Evolutionary conservation across 2,329 filamentous ascomycete species (phyloP).

Genomic region (Claviceps sp.): DNA sequence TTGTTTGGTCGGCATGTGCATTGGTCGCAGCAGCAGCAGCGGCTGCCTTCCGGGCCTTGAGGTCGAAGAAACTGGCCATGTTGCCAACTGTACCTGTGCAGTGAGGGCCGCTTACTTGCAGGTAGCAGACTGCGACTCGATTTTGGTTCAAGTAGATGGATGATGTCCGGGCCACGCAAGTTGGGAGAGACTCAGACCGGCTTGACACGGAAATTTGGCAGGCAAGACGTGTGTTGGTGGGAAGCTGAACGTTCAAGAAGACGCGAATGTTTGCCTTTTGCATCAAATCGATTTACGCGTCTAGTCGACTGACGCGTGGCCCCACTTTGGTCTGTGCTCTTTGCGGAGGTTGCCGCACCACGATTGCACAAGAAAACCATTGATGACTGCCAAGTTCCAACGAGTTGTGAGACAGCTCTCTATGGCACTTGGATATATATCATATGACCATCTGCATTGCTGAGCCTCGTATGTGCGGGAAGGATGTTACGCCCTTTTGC

Average conservation of each 20-base stretch:
- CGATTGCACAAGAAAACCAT: no score
- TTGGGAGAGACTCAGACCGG: neutral
- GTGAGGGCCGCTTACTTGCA: neutral
- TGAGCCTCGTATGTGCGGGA: no score
- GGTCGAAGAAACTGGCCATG: slow-evolving; percentile 91
- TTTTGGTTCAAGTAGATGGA: neutral
- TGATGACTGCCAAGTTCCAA: neutral
- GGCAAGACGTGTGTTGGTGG: no score
- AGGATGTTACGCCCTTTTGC: no score
- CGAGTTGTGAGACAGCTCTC: neutral
- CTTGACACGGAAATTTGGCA: no score
- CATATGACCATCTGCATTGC: no score
- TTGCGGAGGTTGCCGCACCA: no score
- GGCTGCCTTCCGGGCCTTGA: slow-evolving; percentile 78
- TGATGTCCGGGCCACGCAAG: neutral
- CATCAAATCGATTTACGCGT: neutral
- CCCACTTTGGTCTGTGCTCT: neutral
- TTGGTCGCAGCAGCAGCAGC: slow-evolving; percentile 57
- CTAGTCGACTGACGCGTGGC: neutral
- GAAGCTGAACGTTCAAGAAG: no score
- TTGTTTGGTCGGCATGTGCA: slow-evolving; percentile 49
- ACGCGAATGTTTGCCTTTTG: no score
- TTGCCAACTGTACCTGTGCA: neutral
- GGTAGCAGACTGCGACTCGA: neutral
- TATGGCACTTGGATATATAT: no score